phyloP scores from a whole-genome alignment of 495 filamentous ascomycete species.

The Aspergillus mulundensis region DNA sequence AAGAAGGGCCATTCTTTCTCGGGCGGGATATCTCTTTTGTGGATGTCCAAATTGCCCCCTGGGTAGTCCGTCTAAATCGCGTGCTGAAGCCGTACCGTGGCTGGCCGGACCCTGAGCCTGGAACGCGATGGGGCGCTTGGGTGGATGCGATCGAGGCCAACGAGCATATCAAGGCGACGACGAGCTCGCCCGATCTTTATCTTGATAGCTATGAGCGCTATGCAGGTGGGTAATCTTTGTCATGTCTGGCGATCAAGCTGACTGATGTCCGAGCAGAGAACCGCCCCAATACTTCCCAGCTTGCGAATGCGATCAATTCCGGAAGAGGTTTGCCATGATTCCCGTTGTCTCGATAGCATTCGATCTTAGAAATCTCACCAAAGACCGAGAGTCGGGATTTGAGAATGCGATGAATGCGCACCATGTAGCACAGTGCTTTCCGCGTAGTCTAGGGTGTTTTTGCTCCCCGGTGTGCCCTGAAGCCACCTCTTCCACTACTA shows the following conservation, averaged over 20 bases:
- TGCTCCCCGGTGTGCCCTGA: conserved; percentile 56
- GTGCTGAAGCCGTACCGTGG: conserved; percentile 77
- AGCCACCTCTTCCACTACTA: conserved; percentile 68
- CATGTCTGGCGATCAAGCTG: conserved; percentile 13
- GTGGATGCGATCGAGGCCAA: conserved; percentile 76
- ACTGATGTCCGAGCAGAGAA: conserved; percentile 41
- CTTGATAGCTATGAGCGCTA: conserved; percentile 67
- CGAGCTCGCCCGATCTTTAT: conserved; percentile 70
- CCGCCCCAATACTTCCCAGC: conserved; percentile 55
- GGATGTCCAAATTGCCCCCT: conserved; percentile 85
- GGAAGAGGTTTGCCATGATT: conserved; percentile 48
- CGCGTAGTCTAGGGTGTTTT: conserved; percentile 29
- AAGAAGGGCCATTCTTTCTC: conserved; percentile 76
- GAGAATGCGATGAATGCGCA: neutral
- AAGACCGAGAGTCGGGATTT: neutral
- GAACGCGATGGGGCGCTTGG: conserved; percentile 72
- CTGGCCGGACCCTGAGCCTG: conserved; percentile 69
- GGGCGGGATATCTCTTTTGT: conserved; percentile 70
- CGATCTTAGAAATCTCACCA: neutral
- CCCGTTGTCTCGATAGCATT: neutral
- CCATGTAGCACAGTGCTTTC: neutral
- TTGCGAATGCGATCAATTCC: conserved; percentile 56
- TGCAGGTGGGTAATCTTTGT: conserved; percentile 45
- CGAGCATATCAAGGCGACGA: conserved; percentile 70
- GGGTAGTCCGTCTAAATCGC: conserved; percentile 69